phyloP scores from a whole-genome alignment of 495 filamentous ascomycete species.

The Pseudevernia furfuracea region DNA sequence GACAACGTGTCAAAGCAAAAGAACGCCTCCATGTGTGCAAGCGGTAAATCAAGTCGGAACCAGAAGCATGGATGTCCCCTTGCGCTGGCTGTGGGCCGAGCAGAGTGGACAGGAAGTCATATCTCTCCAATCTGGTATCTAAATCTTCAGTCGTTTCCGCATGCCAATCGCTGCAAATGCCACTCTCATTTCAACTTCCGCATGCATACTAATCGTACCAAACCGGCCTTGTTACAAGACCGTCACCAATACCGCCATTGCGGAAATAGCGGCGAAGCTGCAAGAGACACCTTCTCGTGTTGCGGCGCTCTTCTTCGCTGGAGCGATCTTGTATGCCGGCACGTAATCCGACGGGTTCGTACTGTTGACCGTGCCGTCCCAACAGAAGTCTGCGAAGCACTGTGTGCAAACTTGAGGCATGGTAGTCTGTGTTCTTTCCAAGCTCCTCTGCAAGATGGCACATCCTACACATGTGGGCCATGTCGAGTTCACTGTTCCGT shows the following conservation, averaged over 20 bases:
- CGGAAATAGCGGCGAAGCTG: constrained; percentile 24
- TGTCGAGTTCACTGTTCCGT: constrained; percentile 58
- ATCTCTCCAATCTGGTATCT: background rate
- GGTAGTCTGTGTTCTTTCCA: constrained; percentile 55
- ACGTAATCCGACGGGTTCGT: constrained; percentile 31
- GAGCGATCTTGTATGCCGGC: constrained; percentile 28
- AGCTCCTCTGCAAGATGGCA: constrained; percentile 70
- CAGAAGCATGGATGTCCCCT: background rate
- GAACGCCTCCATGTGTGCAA: background rate
- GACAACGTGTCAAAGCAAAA: background rate
- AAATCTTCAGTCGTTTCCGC: background rate
- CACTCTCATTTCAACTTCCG: background rate
- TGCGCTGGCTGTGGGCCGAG: background rate
- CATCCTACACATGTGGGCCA: constrained; percentile 84
- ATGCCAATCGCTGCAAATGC: background rate
- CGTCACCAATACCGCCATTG: constrained; percentile 19
- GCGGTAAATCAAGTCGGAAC: background rate
- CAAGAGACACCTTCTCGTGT: constrained; percentile 22
- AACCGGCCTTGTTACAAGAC: background rate
- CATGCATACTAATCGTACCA: background rate
- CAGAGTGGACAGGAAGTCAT: background rate
- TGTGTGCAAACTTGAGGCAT: constrained; percentile 59
- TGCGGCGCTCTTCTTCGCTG: constrained; percentile 17
- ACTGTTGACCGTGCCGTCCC: constrained; percentile 62
- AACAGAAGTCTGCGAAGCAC: constrained; percentile 82